Base-by-base conservation (phyloP, 2,329 filamentous ascomycete species). In the Phoma sp. region DNA sequence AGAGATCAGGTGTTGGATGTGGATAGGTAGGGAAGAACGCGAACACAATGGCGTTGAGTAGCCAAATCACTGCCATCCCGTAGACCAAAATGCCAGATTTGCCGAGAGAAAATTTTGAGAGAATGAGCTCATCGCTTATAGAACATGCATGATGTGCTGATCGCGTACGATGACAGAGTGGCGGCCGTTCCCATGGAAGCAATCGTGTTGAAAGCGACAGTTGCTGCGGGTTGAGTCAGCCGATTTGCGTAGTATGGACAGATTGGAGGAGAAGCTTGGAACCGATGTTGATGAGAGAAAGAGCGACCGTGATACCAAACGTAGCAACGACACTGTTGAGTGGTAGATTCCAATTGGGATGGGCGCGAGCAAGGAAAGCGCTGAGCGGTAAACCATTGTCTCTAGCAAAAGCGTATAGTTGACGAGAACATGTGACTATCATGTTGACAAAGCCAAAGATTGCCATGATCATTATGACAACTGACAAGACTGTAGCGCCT, bases 241-340 rank as follows among this genome's bases (percentile, higher is more conserved):
- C 3, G 6, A 29, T 29, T 29, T 6, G 27, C 27, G 9, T 9
- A 1, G 27, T 6, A 29, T 6, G 6, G 6, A 7, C 27, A 9
- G 3, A 2, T 29, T 4, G 3, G 9, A 9, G 3, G 9, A 2
- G 9, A 9, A 29, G 3, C 27, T 29, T 62, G n/a, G 66, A 72
- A 54, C 75, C 75, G 53, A 77, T 71, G 59, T 77, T 76, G 70
- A 81, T 79, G 23, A 59, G 67, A 7, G 67, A 64, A n/a, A 77
- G 66, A 36, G 75, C 52, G 6, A 37, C 47, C 4, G 47, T 41
- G 13, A 52, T n/a, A 3, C 35, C 2, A 1, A 60, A 18, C 66
- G 70, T 70, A 22, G 75, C 66, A 11, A 60, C 30, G 71, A 72
- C 75, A 63, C 66, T 27, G 77, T 68, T 49, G 72, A 55, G 22